Conservation (phyloP, 352 stramenopile species). For the Pythium volutum region DNA sequence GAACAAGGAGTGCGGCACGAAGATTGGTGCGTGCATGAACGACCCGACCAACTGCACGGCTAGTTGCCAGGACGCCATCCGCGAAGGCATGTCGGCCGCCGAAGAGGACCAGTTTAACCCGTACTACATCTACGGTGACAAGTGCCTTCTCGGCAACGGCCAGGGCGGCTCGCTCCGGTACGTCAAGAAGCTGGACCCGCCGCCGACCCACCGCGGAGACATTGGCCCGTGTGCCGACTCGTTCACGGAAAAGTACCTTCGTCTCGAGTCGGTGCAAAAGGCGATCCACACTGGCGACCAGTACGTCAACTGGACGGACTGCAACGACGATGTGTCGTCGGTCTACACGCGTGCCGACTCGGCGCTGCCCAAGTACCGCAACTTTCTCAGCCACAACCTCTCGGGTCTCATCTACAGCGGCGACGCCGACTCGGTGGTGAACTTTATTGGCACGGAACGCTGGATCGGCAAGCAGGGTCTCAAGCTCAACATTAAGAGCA, state of each 20-base stretch:
- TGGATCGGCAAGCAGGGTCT: constrained; percentile 74
- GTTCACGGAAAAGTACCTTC: constrained; percentile 68
- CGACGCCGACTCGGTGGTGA: constrained; percentile 77
- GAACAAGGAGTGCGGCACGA: constrained; percentile 42
- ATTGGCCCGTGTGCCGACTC: constrained; percentile 63
- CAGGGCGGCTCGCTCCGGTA: constrained; percentile 50
- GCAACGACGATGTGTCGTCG: constrained; percentile 53
- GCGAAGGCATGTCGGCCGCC: constrained; percentile 43
- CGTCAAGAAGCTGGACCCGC: constrained; percentile 26
- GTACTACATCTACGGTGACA: constrained; percentile 84
- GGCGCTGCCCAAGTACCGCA: constrained; percentile 63
- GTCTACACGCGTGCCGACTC: constrained; percentile 59
- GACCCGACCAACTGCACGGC: constrained; percentile 39
- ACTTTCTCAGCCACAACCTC: constrained; percentile 48
- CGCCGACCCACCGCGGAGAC: constrained; percentile 38
- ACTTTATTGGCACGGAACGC: constrained; percentile 87
- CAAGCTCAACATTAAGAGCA: constrained; percentile 57
- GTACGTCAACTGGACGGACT: constrained; percentile 59
- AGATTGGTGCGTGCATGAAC: constrained; percentile 64
- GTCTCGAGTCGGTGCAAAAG: constrained; percentile 51
- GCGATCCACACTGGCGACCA: constrained; percentile 48
- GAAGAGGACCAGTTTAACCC: constrained; percentile 54
- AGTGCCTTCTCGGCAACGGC: constrained; percentile 60
- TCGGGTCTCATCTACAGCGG: constrained; percentile 73
- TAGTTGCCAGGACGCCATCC: constrained; percentile 44